Evolutionary conservation across 352 stramenopile genomes (phyloP).

Genomic region (Phytopythium litorale): DNA sequence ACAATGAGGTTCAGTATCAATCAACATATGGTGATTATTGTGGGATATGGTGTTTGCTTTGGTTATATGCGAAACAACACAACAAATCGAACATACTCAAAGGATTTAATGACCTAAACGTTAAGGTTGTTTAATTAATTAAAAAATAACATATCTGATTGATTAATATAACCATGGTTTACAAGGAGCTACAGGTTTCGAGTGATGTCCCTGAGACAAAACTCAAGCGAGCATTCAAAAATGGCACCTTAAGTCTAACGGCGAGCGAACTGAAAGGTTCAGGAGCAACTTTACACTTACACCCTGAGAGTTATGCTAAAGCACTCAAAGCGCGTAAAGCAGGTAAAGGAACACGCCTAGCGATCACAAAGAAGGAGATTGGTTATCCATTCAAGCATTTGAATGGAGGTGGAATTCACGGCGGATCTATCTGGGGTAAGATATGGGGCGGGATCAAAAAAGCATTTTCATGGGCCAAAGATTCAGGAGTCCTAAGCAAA

Average conservation of each 20-base stretch:
- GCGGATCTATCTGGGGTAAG: slow-evolving; percentile 13
- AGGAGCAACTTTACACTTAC: slow-evolving; percentile 9
- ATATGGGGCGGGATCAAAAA: slow-evolving; percentile 15
- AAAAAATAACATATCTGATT: slow-evolving; percentile 8
- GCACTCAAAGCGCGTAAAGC: slow-evolving; percentile 4
- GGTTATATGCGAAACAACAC: slow-evolving; percentile 15
- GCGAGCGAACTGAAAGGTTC: not conserved
- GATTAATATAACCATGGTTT: slow-evolving; percentile 7
- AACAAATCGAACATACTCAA: slow-evolving; percentile 7
- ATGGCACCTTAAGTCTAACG: slow-evolving; percentile 1
- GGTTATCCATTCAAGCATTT: slow-evolving; percentile 12
- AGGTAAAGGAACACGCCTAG: slow-evolving; percentile 3
- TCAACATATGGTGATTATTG: slow-evolving; percentile 3
- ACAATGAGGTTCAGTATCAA: slow-evolving; percentile 14
- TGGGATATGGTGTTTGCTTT: slow-evolving; percentile 12
- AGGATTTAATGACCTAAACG: slow-evolving; percentile 15
- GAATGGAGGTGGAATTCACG: slow-evolving; percentile 5
- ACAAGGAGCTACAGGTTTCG: slow-evolving; percentile 5
- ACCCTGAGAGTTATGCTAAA: slow-evolving; percentile 8
- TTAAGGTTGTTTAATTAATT: slow-evolving; percentile 16
- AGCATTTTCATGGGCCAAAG: slow-evolving; percentile 12
- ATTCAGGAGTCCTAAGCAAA: slow-evolving; percentile 1
- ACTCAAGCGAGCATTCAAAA: slow-evolving; percentile 10
- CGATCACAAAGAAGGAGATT: slow-evolving; percentile 9
- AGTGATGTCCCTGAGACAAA: not conserved